Evolutionary conservation across 176 grass and related monocot species (phyloP).

Genomic region (Melocanna baccifera): DNA sequence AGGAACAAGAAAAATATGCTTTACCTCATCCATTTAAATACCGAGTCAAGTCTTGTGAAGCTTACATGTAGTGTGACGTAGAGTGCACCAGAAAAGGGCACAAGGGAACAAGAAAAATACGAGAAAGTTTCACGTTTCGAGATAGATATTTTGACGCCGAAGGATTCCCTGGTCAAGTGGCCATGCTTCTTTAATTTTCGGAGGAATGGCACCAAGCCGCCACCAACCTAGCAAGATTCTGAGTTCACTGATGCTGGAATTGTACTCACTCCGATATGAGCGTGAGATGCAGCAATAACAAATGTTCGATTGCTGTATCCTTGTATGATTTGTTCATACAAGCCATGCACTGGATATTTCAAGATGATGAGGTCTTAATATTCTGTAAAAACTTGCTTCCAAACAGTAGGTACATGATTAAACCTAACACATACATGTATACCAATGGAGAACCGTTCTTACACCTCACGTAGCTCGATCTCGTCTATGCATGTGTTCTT

Average conservation of each 20-base stretch:
- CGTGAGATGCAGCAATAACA: neutral
- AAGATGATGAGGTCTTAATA: neutral
- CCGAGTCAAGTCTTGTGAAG: neutral
- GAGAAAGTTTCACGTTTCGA: neutral
- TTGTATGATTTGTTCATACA: too few relatives aligned
- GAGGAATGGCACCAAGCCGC: neutral
- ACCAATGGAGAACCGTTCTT: neutral
- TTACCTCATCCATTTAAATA: neutral
- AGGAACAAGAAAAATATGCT: too few relatives aligned
- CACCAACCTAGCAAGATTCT: neutral
- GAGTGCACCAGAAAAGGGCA: neutral
- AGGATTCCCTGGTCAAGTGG: neutral
- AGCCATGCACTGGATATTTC: neutral
- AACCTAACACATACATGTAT: too few relatives aligned
- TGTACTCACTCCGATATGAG: neutral
- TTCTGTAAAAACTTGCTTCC: neutral
- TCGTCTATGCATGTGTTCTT: constrained; percentile 1
- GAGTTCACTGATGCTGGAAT: neutral
- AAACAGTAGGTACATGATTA: too few relatives aligned
- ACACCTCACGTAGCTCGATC: neutral
- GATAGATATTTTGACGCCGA: neutral
- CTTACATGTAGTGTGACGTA: neutral
- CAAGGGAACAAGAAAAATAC: neutral
- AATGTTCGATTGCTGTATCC: neutral
- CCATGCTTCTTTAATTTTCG: neutral